phyloP scores from a whole-genome alignment of 768 basidiomycete genomes.

The Lyophyllum decastes region DNA sequence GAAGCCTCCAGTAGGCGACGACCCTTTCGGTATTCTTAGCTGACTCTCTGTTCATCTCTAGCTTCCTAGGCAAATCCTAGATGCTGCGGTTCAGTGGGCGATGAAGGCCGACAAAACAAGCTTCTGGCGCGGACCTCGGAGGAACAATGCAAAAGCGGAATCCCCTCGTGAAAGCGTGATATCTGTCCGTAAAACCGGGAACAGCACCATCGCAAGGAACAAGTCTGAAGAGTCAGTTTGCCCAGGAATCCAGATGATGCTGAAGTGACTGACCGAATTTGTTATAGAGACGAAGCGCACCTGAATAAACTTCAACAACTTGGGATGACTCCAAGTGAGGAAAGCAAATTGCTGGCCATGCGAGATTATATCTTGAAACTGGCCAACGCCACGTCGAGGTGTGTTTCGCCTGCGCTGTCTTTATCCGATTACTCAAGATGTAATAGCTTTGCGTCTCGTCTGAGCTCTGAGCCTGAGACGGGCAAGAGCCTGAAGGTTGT shows the following conservation, averaged over 20 bases:
- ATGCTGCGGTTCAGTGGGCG: slow-evolving; percentile 87
- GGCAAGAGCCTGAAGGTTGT: slow-evolving; percentile 64
- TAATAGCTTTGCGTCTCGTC: slow-evolving; percentile 65
- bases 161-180: slow-evolving; percentile 74
- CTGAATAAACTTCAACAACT: slow-evolving; percentile 80
- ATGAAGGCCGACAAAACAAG: slow-evolving; percentile 77
- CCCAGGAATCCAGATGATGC: not conserved
- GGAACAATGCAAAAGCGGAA: slow-evolving; percentile 51
- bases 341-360: slow-evolving; percentile 86
- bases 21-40: not conserved
- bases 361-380: slow-evolving; percentile 86
- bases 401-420: slow-evolving; percentile 9
- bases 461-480: slow-evolving; percentile 61
- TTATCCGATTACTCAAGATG: not conserved
- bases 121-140: slow-evolving; percentile 72
- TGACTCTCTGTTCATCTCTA: slow-evolving; percentile 34
- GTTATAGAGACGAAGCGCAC: slow-evolving; percentile 72
- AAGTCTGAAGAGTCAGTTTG: slow-evolving; percentile 80
- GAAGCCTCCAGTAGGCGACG: slow-evolving; percentile 70
- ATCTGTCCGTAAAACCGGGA: slow-evolving; percentile 56
- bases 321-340: slow-evolving; percentile 82
- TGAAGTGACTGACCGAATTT: slow-evolving; percentile 3
- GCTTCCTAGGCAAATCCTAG: slow-evolving; percentile 71
- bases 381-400: slow-evolving; percentile 80
- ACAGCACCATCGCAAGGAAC: slow-evolving; percentile 42